Evolutionary conservation across 169 alveolate species (phyloP).

Genomic region (Plasmodium coatneyi): DNA sequence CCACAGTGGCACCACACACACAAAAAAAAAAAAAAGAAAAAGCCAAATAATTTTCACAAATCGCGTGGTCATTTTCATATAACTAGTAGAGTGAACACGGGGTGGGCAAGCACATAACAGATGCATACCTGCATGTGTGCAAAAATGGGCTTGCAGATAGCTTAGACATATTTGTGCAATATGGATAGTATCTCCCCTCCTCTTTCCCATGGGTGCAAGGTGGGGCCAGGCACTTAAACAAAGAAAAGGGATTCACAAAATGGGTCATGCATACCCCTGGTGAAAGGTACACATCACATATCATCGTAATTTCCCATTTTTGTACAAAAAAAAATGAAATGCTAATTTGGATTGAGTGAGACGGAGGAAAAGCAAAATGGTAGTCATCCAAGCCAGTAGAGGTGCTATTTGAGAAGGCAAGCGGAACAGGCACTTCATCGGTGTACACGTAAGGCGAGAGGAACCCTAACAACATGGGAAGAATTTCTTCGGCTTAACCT

Average conservation of each 20-base stretch:
- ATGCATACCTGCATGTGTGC: neutral
- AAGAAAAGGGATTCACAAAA: neutral
- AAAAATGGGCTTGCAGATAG: neutral
- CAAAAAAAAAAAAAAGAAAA: neutral
- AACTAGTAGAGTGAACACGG: neutral
- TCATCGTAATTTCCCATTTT: neutral
- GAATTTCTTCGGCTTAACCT: constrained; percentile 55
- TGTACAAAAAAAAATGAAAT: neutral
- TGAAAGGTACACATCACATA: neutral
- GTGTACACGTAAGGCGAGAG: neutral
- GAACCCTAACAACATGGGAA: constrained; percentile 60
- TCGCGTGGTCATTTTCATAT: no score
- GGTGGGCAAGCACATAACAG: neutral
- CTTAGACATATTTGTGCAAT: neutral
- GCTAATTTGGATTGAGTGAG: neutral
- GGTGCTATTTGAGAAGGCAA: neutral
- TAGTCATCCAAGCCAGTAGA: neutral
- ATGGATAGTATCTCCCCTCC: neutral
- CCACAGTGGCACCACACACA: neutral
- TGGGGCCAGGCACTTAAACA: neutral
- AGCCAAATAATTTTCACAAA: neutral
- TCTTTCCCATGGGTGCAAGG: neutral
- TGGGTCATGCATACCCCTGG: neutral
- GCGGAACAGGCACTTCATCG: neutral
- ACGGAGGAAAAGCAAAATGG: neutral